phyloP scores from a whole-genome alignment of 257 asterid genomes.

The Solanum chiquidenum region DNA sequence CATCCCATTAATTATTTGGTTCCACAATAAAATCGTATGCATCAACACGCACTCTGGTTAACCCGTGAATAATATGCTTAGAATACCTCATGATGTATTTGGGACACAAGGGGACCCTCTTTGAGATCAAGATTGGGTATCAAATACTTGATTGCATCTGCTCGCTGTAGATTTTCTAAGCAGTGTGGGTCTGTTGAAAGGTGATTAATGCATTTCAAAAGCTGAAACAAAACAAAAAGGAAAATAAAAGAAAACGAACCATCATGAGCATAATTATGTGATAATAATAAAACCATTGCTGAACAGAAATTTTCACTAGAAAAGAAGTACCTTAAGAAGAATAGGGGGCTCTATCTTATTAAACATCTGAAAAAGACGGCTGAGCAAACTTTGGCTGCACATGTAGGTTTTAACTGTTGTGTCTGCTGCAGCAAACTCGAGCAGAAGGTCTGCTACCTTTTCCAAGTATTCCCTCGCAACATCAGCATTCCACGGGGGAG shows the following conservation, averaged over 20 bases:
- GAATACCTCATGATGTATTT: conserved; percentile 95
- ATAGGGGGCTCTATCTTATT: conserved; percentile 93
- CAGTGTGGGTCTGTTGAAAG: conserved; percentile 96
- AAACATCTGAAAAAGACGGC: conserved; percentile 96
- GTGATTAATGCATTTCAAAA: conserved; percentile 87
- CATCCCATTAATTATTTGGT: background rate
- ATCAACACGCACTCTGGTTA: background rate
- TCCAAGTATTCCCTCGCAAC: conserved; percentile 90
- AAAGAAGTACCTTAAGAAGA: conserved; percentile 67
- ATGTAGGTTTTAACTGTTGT: conserved; percentile 82
- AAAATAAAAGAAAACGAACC: background rate
- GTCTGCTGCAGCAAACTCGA: conserved; percentile 94
- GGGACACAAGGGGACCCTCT: conserved; percentile 84
- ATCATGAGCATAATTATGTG: background rate
- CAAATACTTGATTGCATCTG: conserved; percentile 91
- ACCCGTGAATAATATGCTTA: background rate
- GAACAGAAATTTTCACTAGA: background rate
- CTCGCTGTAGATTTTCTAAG: conserved; percentile 92
- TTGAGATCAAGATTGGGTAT: conserved; percentile 95
- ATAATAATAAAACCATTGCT: background rate
- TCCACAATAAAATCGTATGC: background rate
- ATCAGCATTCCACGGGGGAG: conserved; percentile 90
- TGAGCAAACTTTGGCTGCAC: conserved; percentile 97
- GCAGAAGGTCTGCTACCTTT: conserved; percentile 93
- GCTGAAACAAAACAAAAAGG: conserved; percentile 22